Evolutionary conservation across 2,329 filamentous ascomycete genomes (phyloP).

Genomic region (Cladosporium sp.): DNA sequence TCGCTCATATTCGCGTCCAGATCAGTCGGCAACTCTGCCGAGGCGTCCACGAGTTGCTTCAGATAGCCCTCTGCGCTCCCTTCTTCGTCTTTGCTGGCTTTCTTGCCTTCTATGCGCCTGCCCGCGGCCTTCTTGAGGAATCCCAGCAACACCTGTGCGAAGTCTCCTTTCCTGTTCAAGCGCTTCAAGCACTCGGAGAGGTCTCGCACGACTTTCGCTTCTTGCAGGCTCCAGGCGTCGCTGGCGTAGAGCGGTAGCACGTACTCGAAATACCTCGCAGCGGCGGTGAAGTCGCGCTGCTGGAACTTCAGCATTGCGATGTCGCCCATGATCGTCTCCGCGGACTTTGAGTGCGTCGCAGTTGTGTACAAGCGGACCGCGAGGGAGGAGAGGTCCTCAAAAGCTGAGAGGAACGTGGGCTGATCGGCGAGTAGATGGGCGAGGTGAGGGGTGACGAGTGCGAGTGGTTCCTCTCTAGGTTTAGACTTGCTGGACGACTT

Average conservation of each 20-base stretch:
- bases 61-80: neutral
- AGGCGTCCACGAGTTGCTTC: slow-evolving; percentile 34
- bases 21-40: slow-evolving; percentile 50
- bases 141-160: slow-evolving; percentile 67
- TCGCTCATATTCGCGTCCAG: slow-evolving; percentile 62
- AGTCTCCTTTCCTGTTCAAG: slow-evolving; percentile 70
- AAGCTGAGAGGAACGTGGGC: slow-evolving; percentile 1
- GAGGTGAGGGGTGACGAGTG: neutral
- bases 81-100: slow-evolving; percentile 7
- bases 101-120: neutral
- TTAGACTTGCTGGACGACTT: neutral
- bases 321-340: slow-evolving; percentile 73
- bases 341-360: slow-evolving; percentile 70
- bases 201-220: slow-evolving; percentile 78
- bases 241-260: slow-evolving; percentile 74
- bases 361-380: slow-evolving; percentile 76
- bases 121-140: slow-evolving; percentile 61
- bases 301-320: slow-evolving; percentile 71
- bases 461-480: neutral
- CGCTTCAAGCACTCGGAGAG: slow-evolving; percentile 77
- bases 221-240: slow-evolving; percentile 70
- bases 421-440: neutral
- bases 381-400: slow-evolving; percentile 34
- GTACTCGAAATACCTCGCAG: slow-evolving; percentile 70
- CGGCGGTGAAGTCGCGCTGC: slow-evolving; percentile 65